Percentiles rank a stretch among this genome's conserved stretches.
These are phyloP conservation scores for Trichoderma orchidacearum DNA, from an alignment of 495 filamentous ascomycete species.

Conservation along the genomic window DNA sequence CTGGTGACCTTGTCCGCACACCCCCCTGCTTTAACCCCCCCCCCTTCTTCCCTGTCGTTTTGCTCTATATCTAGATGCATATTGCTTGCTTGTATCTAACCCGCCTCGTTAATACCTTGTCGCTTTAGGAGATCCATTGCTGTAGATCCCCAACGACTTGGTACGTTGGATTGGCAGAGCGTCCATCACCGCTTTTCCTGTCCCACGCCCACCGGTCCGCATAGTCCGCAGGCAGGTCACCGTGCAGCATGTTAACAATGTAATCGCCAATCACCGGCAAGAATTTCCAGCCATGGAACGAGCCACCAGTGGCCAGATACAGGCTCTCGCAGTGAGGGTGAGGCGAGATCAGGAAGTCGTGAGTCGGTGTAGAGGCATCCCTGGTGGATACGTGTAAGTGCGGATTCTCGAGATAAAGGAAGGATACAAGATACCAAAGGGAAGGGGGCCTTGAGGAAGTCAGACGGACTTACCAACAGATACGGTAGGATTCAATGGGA, in stretches of 20 bases:
- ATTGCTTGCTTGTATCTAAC: background rate
- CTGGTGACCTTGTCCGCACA: too few relatives aligned
- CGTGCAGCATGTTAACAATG: conserved; percentile 40
- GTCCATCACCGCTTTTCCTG: conserved; percentile 4
- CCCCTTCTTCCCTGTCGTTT: background rate
- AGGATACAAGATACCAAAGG: background rate
- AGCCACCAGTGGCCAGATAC: conserved; percentile 30
- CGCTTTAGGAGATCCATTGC: conserved; percentile 1
- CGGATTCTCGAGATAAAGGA: background rate
- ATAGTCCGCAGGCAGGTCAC: conserved; percentile 26
- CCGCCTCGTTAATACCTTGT: background rate
- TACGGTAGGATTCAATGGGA: conserved; percentile 8
- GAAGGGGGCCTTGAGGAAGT: background rate
- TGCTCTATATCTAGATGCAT: background rate
- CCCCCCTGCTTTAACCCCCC: background rate
- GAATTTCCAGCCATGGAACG: conserved; percentile 46
- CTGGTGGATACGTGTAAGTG: conserved; percentile 5
- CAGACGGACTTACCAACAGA: conserved; percentile 10
- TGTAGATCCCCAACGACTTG: conserved; percentile 1
- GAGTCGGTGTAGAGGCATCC: conserved; percentile 27
- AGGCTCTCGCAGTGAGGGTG: conserved; percentile 36
- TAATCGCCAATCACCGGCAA: conserved; percentile 46
- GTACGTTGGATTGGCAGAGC: conserved; percentile 3
- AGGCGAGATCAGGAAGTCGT: conserved; percentile 43
- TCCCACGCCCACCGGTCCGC: conserved; percentile 43